These are phyloP conservation scores for Oryza glaberrima DNA, from an alignment of 176 grass and related monocot genomes.

Conservation along the genomic window DNA sequence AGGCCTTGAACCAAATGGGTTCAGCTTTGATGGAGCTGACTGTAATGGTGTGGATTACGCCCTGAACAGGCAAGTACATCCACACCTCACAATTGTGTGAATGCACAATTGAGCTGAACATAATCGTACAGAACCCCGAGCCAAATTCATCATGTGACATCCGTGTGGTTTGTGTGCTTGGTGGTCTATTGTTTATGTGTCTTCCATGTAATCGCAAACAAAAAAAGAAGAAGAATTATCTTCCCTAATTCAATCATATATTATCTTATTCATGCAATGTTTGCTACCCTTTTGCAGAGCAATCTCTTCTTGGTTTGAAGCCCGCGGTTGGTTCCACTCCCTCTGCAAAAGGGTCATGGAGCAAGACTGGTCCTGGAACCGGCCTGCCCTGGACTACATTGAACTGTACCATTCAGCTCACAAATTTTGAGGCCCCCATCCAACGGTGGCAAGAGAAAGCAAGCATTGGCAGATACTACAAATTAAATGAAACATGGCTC, in stretches of 20 bases:
- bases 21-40: constrained; percentile 82
- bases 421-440: constrained; percentile 26
- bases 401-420: constrained; percentile 73
- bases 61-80: constrained; percentile 65
- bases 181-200: not conserved
- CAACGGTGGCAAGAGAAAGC: not conserved
- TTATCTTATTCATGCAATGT: not conserved
- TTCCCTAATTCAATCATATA: not conserved
- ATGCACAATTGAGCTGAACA: not conserved
- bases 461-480: not conserved
- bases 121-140: no score
- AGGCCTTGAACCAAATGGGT: constrained; percentile 84
- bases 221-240: not conserved
- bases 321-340: constrained; percentile 61
- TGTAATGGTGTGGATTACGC: constrained; percentile 55
- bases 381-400: constrained; percentile 82
- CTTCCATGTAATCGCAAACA: not conserved
- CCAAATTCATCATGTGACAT: no score
- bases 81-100: not conserved
- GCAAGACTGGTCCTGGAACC: constrained; percentile 97
- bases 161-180: no score
- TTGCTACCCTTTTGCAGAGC: constrained; percentile 53
- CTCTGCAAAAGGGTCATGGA: constrained; percentile 88
- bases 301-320: constrained; percentile 67
- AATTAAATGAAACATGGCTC: not conserved